Evolutionary conservation across 345 rosid species (phyloP), one percentile per base, ranked within the genome.

Genomic region (Eucalyptus decipiens): DNA sequence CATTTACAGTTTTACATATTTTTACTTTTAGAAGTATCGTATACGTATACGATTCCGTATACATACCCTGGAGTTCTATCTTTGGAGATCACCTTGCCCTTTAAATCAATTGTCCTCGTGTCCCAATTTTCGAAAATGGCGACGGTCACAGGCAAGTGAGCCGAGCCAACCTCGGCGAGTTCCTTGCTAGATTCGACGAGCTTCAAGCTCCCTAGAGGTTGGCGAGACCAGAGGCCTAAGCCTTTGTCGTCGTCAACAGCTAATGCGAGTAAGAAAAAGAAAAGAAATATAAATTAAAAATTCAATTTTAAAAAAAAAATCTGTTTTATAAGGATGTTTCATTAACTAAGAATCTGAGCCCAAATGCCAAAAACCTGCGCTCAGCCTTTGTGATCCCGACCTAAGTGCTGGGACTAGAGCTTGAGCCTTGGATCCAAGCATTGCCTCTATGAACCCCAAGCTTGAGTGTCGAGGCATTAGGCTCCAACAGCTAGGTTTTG

Each of bases 171-270:
- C 62, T 56, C 2, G 2, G 10, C 10, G 24, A 19, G 58, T 8
- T 52, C 26, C 58, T 21, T 21, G 26, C 30, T 2, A 24, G 3
- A 56, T 56, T 6, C 1, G 1, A 24, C 6, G 3, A 23, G 62
- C 3, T 56, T 24, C 3, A 56, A 24, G 3, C 13, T 56, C 30
- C 12, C 14, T 56, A 56, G 62, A 56, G 62, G 3, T 56, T 24
- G 62, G 62, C 62, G 0, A 24, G 14, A 2, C 62, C 1, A 23
- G 3, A 0, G 30, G 13, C 30, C 30, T 0, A 1, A 56, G 30
- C 30, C 30, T 13, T 56, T 11, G 1, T 0, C 0, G 6, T 56
- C 1, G 3, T 23, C 0, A 56, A 1, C 3, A 4, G 6, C 62
- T 52, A 52, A 21, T 1, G 1, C 11, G 4, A 21, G 2, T 1